A percentile compares a stretch with the other conserved stretches of the same genome.
These are phyloP conservation scores for Discostella stelligeroides DNA, from an alignment of 108 stramenopile genomes.

Conservation along the genomic window DNA sequence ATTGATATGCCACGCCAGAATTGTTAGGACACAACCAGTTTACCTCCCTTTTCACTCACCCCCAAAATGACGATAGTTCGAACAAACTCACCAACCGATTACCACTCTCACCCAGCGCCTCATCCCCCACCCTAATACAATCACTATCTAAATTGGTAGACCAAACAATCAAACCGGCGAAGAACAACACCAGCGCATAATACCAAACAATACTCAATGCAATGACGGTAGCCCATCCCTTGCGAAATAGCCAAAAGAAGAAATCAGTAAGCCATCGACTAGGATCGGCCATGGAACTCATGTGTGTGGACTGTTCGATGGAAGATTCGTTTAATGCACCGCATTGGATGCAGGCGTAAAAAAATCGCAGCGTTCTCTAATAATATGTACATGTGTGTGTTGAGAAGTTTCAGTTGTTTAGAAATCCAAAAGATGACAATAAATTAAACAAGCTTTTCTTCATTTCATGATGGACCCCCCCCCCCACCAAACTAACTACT, in stretches of 20 bases:
- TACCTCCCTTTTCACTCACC: too few species aligned
- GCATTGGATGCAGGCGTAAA: conserved; percentile 32
- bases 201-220: conserved; percentile 15
- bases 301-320: conserved; percentile 13
- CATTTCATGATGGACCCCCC: too few species aligned
- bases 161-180: conserved; percentile 30
- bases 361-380: conserved; percentile 12
- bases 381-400: too few species aligned
- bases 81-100: conserved; percentile 21
- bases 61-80: too few species aligned
- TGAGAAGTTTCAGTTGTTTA: too few species aligned
- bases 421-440: too few species aligned
- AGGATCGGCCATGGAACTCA: conserved; percentile 9
- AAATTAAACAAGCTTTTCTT: too few species aligned
- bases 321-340: conserved; percentile 27
- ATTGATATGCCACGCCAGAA: too few species aligned
- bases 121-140: conserved; percentile 30
- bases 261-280: conserved; percentile 39
- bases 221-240: conserved; percentile 38
- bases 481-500: conserved; percentile 3
- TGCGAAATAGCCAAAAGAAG: conserved; percentile 46
- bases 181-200: conserved; percentile 33
- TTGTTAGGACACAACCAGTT: background rate
- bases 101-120: conserved; percentile 4
- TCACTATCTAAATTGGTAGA: conserved; percentile 28